Evolutionary conservation across 768 basidiomycete genomes (phyloP), one percentile per base, ranked within the genome.

Genomic region (Termitomyces heimii): DNA sequence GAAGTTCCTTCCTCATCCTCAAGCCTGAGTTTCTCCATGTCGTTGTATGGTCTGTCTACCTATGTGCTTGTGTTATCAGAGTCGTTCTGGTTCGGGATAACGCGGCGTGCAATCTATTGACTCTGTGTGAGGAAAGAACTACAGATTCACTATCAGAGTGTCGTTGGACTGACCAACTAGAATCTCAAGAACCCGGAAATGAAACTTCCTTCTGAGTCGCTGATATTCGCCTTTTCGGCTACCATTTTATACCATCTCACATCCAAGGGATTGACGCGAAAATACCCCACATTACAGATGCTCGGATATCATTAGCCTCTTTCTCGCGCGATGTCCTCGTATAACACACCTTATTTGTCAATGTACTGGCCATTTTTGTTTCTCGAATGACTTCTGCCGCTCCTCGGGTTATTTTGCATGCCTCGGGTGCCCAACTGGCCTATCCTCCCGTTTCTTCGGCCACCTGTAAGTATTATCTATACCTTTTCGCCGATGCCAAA

Each of bases 131-230:
- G 43, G 47, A 16, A 48, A 57, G 61, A 62, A 62, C 47, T 55
- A 28, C 54, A 62, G 58, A 58, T 54, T 54, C 61, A 58, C 53
- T 57, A 26, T 35, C 29, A 57, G 53, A 47, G 28, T 55, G 61
- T 62, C 61, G 54, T 46, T 39, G 32, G 31, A 37, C 32, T 59
- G 35, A 50, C 55, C 60, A 58, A 51, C 55, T 60, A 57, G 60
- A 58, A 55, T 56, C 47, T 35, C 57, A 60, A 63, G 54, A 55
- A 22, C 43, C 37, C 54, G 58, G 62, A 56, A 22, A 60, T 49
- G 29, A 32, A 28, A 39, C 6, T n/a, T 10, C 1, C 37, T 40
- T n/a, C 51, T 29, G 26, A 14, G 7, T 20, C 10, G 18, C 24
- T 51, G 34, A 50, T 18, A 24, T 4, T 16, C 9, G 12, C 18